Conservation (phyloP, 345 rosid genomes). For the Capsella bursapastoris region DNA sequence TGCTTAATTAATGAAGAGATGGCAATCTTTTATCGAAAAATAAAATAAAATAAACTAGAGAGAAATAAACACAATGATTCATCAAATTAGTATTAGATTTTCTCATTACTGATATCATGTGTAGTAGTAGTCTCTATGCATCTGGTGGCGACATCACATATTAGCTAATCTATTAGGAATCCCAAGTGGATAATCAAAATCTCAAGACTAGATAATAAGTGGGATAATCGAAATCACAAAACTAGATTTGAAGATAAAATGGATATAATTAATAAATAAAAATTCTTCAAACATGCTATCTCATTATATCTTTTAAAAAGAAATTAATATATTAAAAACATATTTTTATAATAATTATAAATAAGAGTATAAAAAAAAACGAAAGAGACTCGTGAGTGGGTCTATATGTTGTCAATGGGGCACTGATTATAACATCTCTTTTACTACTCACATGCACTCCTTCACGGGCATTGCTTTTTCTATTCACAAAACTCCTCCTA, state of each 20-base stretch:
- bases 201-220: not conserved
- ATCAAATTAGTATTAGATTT: not conserved
- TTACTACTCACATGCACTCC: constrained; percentile 83
- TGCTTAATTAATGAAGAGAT: no score
- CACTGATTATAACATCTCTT: constrained; percentile 87
- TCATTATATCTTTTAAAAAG: not conserved
- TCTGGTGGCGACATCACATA: constrained; percentile 11
- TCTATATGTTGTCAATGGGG: constrained; percentile 58
- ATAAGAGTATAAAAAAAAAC: constrained; percentile 23
- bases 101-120: not conserved
- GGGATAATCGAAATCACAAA: constrained; percentile 23
- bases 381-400: constrained; percentile 83
- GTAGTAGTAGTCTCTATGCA: not conserved
- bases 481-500: constrained; percentile 43
- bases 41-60: no score
- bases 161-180: not conserved
- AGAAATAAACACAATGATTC: not conserved
- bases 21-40: no score
- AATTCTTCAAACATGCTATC: not conserved
- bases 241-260: not conserved
- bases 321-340: not conserved
- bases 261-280: not conserved
- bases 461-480: constrained; percentile 85
- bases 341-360: not conserved
- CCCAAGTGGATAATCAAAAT: constrained; percentile 14